phyloP scores from a whole-genome alignment of 192 early-diverging fungal genomes.

The Geranomyces michiganensis region DNA sequence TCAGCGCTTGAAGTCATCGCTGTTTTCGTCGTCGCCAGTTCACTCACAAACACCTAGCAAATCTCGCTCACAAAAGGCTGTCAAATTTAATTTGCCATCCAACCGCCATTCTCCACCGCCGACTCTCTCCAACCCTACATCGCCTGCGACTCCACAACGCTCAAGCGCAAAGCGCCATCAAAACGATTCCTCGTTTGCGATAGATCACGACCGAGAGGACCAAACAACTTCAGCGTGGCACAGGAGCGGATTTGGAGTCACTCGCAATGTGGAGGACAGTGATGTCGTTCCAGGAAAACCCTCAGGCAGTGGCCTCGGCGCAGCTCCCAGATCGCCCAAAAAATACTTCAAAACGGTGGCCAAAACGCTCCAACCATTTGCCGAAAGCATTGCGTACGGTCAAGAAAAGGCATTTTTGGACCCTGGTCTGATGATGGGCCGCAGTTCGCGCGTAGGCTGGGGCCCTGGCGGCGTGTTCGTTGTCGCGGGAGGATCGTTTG shows the following conservation, averaged over 20 bases:
- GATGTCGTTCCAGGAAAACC: no score
- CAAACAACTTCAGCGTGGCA: background rate
- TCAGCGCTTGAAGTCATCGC: constrained; percentile 39
- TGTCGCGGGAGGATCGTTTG: constrained; percentile 44
- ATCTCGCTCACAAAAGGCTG: background rate
- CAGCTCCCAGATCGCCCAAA: constrained; percentile 25
- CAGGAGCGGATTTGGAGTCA: background rate
- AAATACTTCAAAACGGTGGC: constrained; percentile 25
- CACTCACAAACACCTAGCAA: background rate
- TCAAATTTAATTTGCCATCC: background rate
- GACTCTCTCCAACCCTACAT: no score
- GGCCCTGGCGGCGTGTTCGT: constrained; percentile 75
- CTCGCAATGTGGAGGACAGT: background rate
- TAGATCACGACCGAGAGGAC: no score
- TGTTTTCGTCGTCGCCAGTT: constrained; percentile 11
- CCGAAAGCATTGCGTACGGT: constrained; percentile 16
- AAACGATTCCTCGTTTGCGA: no score
- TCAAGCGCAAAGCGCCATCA: no score
- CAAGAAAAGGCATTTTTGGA: constrained; percentile 50
- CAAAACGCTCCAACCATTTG: constrained; percentile 14
- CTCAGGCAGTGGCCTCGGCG: no score
- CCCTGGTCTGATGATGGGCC: constrained; percentile 78
- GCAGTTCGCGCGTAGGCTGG: constrained; percentile 85
- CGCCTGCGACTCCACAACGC: no score
- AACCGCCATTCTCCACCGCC: no score